Base-by-base conservation (phyloP, 1,139 yeast species). In the Candida neerlandica region DNA sequence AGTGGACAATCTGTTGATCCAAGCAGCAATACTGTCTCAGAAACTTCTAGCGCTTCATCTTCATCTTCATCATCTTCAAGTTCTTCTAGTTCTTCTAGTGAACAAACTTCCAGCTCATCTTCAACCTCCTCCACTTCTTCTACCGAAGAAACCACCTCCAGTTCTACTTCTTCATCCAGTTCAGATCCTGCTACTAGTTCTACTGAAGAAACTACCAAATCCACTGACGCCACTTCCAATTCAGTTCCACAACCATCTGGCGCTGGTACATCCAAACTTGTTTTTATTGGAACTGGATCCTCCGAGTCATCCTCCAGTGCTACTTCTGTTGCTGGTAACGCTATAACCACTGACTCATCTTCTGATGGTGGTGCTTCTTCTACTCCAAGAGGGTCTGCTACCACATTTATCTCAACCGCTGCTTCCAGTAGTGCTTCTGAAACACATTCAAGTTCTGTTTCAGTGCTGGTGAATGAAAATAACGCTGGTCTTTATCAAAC, bases 1-100 rank as follows among this genome's bases (percentile, higher is more conserved):
- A 55, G 54, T 35, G 72, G 70, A 12, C 59, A 54, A 1, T 35
- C 53, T 10, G 57, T 58, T 41, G 55, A 47, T 7, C 32, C 49
- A 4, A 49, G 43, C 32, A 37, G 5, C 12, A 21, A 35, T 12
- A 18, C 10, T 12, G 40, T 10, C 26, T 18, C 41, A 4, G n/a
- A n/a, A n/a, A n/a, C n/a, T n/a, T n/a, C n/a, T n/a, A n/a, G n/a
- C n/a, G 34, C 53, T n/a, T 41, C 54, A 3, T 27, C 54, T 11
- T 11, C 43, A 37, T 30, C 33, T 16, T 14, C 21, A 9, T 23
- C 41, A 15, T 33, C 39, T 23, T 29, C 49, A 38, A 21, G 45
- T 18, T 33, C 51, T n/a, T 18, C 51, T 7, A 34, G 46, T 21
- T 7, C 52, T 9, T 23, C 47, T 14, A 27, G 38, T 12, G 11